These are phyloP conservation scores for Erodium maritimum DNA, from an alignment of 345 rosid genomes.

Conservation along the genomic window DNA sequence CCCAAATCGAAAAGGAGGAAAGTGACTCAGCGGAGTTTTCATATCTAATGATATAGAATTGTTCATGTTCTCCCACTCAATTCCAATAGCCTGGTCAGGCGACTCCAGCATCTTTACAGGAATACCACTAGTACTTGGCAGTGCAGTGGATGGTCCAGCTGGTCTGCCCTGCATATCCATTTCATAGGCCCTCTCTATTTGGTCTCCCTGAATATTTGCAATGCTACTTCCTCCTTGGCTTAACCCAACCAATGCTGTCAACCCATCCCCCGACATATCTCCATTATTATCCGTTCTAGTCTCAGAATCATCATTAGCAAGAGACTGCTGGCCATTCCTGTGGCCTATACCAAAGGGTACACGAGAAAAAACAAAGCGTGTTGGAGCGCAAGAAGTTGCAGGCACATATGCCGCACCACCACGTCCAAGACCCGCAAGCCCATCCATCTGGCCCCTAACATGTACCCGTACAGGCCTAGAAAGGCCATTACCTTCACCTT, in stretches of 20 bases:
- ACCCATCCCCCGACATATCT: constrained; percentile 71
- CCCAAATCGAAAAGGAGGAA: constrained; percentile 99
- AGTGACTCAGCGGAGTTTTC: constrained; percentile 87
- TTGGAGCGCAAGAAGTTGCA: constrained; percentile 73
- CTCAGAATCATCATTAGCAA: constrained; percentile 74
- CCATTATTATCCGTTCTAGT: constrained; percentile 63
- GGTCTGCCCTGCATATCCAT: constrained; percentile 32
- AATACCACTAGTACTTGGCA: constrained; percentile 34
- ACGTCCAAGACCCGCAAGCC: constrained; percentile 94
- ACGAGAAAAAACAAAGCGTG: constrained; percentile 87
- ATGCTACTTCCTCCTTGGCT: constrained; percentile 58
- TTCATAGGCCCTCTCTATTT: constrained; percentile 39
- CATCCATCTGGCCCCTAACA: constrained; percentile 84
- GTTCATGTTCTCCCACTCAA: constrained; percentile 65
- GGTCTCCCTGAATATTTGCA: constrained; percentile 41
- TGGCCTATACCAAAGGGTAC: constrained; percentile 65
- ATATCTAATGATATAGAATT: constrained; percentile 76
- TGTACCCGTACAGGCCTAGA: constrained; percentile 83
- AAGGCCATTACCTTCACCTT: constrained; percentile 57
- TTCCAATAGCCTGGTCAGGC: constrained; percentile 42
- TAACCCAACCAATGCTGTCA: constrained; percentile 81
- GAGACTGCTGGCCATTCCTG: constrained; percentile 72
- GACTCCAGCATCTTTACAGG: constrained; percentile 62
- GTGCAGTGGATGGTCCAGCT: constrained; percentile 32
- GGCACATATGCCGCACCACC: constrained; percentile 74